A percentile compares a stretch with the other conserved stretches of the same genome.
Conservation (phyloP, 2,329 filamentous ascomycete genomes). For the Immersiporthe knoxdaviesiana region DNA sequence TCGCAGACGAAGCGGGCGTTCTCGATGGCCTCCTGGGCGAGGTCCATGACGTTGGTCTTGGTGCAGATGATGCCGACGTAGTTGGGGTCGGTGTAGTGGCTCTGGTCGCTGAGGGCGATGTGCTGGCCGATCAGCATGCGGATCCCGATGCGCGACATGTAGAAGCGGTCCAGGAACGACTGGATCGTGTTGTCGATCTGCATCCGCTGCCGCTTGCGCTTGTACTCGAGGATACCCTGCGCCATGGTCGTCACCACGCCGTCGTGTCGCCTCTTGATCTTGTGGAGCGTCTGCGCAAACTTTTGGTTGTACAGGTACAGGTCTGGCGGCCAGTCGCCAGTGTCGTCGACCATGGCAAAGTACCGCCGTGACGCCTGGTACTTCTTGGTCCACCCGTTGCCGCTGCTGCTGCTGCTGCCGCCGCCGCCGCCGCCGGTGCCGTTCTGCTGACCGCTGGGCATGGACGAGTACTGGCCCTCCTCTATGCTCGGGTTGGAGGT, state of each 20-base stretch:
- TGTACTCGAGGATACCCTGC: slow-evolving; percentile 97
- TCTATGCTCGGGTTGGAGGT: slow-evolving; percentile 89
- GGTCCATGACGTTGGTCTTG: slow-evolving; percentile 92
- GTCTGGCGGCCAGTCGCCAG: slow-evolving; percentile 88
- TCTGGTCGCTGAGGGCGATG: slow-evolving; percentile 94
- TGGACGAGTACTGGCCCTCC: slow-evolving; percentile 77
- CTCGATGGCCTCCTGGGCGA: slow-evolving; percentile 96
- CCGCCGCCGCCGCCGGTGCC: slow-evolving; percentile 46
- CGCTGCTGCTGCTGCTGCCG: slow-evolving; percentile 46
- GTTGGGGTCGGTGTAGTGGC: slow-evolving; percentile 82
- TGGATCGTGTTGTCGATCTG: slow-evolving; percentile 98
- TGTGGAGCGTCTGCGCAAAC: slow-evolving; percentile 86
- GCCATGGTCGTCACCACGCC: slow-evolving; percentile 97
- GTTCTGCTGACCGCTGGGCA: slow-evolving; percentile 45
- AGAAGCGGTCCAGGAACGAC: slow-evolving; percentile 96
- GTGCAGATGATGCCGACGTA: slow-evolving; percentile 99
- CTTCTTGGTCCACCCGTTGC: slow-evolving; percentile 48
- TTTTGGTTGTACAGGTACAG: slow-evolving; percentile 91
- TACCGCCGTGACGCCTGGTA: slow-evolving; percentile 70
- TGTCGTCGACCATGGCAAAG: slow-evolving; percentile 89
- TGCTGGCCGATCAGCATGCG: slow-evolving; percentile 99
- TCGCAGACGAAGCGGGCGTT: slow-evolving; percentile 99
- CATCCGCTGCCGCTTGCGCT: slow-evolving; percentile 93
- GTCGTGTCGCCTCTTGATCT: slow-evolving; percentile 95
- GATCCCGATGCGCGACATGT: slow-evolving; percentile 99